Evolutionary conservation across 805 yeast species (phyloP).

Genomic region (Kuraishia ogatae): DNA sequence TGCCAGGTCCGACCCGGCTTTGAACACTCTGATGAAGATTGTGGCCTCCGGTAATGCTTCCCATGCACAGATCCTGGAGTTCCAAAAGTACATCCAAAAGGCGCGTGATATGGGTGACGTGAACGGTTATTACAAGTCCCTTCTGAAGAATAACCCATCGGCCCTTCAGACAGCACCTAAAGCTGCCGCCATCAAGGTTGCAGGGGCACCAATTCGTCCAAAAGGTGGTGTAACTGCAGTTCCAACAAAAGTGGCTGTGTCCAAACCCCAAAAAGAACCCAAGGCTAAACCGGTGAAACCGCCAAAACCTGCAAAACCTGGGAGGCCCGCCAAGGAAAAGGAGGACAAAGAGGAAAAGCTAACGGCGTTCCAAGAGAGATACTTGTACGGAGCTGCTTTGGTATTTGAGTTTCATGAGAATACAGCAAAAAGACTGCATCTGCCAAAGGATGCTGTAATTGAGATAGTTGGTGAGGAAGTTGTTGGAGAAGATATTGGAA

Average conservation of each 20-base stretch:
- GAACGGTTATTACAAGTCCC: constrained; percentile 16
- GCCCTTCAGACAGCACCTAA: constrained; percentile 1
- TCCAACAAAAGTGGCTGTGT: constrained; percentile 6
- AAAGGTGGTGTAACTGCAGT: constrained; percentile 9
- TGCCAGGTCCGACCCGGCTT: constrained; percentile 62
- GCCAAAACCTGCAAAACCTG: neutral
- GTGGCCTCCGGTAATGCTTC: constrained; percentile 82
- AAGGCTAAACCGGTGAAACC: neutral
- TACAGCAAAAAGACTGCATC: constrained; percentile 58
- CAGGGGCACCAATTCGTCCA: constrained; percentile 3
- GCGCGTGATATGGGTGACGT: constrained; percentile 67
- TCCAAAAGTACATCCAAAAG: constrained; percentile 71
- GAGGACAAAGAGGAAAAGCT: constrained; percentile 42
- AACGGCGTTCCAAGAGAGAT: constrained; percentile 72
- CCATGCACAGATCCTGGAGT: constrained; percentile 61
- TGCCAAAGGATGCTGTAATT: constrained; percentile 72
- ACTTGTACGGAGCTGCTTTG: constrained; percentile 58
- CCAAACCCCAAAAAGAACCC: neutral
- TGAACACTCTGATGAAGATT: constrained; percentile 67
- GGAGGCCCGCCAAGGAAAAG: constrained; percentile 1
- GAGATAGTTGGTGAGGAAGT: constrained; percentile 39
- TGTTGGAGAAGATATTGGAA: constrained; percentile 1
- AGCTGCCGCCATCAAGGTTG: too few species aligned
- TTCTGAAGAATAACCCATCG: constrained; percentile 3
- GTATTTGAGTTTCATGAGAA: constrained; percentile 82